Evolutionary conservation across 2,329 filamentous ascomycete genomes (phyloP).

Genomic region (Exophiala spinifera): DNA sequence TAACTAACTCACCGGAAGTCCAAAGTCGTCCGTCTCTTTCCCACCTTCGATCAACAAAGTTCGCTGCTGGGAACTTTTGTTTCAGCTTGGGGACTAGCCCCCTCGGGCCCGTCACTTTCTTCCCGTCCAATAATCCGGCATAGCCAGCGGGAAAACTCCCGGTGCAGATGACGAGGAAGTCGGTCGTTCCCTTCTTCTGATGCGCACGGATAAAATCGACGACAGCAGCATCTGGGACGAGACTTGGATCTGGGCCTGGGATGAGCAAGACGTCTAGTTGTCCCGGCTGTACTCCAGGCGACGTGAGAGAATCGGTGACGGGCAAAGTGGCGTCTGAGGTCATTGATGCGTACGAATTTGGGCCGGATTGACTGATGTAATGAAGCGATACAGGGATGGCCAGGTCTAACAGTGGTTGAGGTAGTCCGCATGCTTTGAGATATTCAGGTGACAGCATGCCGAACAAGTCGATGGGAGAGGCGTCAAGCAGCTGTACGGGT

Average conservation of each 20-base stretch:
- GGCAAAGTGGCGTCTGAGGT: slow-evolving; percentile 34
- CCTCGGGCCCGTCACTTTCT: slow-evolving; percentile 23
- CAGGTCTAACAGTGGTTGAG: slow-evolving; percentile 30
- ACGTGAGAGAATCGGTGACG: slow-evolving; percentile 32
- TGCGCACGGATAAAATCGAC: slow-evolving; percentile 36
- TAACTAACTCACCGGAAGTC: slow-evolving; percentile 34
- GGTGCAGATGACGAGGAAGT: slow-evolving; percentile 28
- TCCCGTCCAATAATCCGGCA: slow-evolving; percentile 25
- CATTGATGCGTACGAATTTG: slow-evolving; percentile 16
- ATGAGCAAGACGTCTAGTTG: slow-evolving; percentile 38
- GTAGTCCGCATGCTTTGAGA: slow-evolving; percentile 34
- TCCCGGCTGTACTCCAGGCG: slow-evolving; percentile 35
- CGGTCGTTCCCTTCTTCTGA: slow-evolving; percentile 29
- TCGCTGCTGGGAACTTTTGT: slow-evolving; percentile 20
- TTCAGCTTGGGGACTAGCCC: slow-evolving; percentile 20
- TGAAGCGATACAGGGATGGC: slow-evolving; percentile 27
- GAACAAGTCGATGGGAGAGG: slow-evolving; percentile 39
- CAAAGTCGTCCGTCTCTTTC: slow-evolving; percentile 34
- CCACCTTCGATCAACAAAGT: slow-evolving; percentile 30
- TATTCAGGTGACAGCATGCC: slow-evolving; percentile 36
- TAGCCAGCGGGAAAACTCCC: slow-evolving; percentile 24
- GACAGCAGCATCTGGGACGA: slow-evolving; percentile 30
- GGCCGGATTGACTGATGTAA: slow-evolving; percentile 32
- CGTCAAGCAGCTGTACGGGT: slow-evolving; percentile 40
- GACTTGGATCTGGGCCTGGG: slow-evolving; percentile 37